Percentiles rank a stretch among this genome's conserved stretches.
These are phyloP conservation scores for Gnetum montanum DNA, from an alignment of 75 land plant species.

Conservation along the genomic window DNA sequence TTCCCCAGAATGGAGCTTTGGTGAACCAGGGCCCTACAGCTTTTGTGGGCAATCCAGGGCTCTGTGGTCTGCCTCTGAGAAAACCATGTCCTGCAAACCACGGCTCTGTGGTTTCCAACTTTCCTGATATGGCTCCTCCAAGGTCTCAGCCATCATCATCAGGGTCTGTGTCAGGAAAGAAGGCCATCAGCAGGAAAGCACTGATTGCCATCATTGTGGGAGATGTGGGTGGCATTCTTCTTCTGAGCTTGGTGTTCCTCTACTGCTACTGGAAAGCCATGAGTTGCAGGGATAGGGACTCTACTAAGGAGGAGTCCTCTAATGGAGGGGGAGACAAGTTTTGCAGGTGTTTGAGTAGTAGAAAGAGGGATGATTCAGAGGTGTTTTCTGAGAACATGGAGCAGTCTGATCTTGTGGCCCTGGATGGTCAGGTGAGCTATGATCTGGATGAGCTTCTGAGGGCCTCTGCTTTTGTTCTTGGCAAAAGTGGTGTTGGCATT, in stretches of 20 bases:
- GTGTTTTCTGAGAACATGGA: slow-evolving; percentile 44
- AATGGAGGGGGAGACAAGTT: slow-evolving; percentile 12
- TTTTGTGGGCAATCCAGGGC: slow-evolving; percentile 46
- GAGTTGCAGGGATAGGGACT: slow-evolving; percentile 4
- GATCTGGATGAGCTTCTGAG: slow-evolving; percentile 66
- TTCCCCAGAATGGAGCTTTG: slow-evolving; percentile 42
- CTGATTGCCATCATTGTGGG: slow-evolving; percentile 48
- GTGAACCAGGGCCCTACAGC: slow-evolving; percentile 42
- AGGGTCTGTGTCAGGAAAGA: slow-evolving; percentile 11
- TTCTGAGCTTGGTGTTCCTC: slow-evolving; percentile 42
- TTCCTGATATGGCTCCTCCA: slow-evolving; percentile 21
- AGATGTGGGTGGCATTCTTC: slow-evolving; percentile 42
- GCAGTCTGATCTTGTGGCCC: slow-evolving; percentile 43
- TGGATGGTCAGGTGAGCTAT: slow-evolving; percentile 45
- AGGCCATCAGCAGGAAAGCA: slow-evolving; percentile 20
- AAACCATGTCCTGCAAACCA: slow-evolving; percentile 26
- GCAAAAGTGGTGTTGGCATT: slow-evolving; percentile 73
- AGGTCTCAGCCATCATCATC: neutral
- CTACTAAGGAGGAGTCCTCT: slow-evolving; percentile 9
- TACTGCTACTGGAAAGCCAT: slow-evolving; percentile 45
- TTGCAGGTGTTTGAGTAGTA: slow-evolving; percentile 22
- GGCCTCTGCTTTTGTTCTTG: slow-evolving; percentile 71
- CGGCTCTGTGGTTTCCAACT: slow-evolving; percentile 17
- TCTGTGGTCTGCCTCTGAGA: slow-evolving; percentile 54
- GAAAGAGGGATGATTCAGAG: slow-evolving; percentile 35